phyloP scores from a whole-genome alignment of 768 basidiomycete genomes.

The Leccinum boreale region DNA sequence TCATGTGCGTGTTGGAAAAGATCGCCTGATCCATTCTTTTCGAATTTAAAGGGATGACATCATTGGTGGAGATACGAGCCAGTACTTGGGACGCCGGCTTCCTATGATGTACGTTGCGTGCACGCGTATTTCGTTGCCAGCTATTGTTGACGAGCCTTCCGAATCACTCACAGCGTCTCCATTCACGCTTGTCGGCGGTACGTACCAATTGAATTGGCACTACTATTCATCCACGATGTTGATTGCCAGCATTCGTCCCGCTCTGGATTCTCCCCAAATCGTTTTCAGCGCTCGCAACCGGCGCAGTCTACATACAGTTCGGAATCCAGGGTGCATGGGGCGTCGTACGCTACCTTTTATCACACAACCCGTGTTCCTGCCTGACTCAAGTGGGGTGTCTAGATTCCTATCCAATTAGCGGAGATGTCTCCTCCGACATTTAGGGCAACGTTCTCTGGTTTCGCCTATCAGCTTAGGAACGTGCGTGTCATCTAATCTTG shows the following conservation, averaged over 20 bases:
- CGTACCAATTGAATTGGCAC: not conserved
- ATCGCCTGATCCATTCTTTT: not conserved
- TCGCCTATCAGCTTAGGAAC: constrained; percentile 83
- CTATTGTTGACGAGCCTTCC: not conserved
- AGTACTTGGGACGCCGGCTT: constrained; percentile 79
- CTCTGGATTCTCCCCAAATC: constrained; percentile 78
- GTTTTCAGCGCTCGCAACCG: constrained; percentile 70
- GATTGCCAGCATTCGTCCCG: constrained; percentile 54
- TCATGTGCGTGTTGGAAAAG: constrained; percentile 5
- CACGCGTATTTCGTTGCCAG: not conserved
- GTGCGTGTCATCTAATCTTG: constrained; percentile 22
- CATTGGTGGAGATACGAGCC: constrained; percentile 68
- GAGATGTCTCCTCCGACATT: constrained; percentile 90
- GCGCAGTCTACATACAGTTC: constrained; percentile 83
- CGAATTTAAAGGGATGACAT: constrained; percentile 49
- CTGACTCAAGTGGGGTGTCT: not conserved
- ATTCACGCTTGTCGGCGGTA: constrained; percentile 27
- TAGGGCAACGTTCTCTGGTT: constrained; percentile 83
- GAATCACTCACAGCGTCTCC: constrained; percentile 13
- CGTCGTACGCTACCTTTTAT: constrained; percentile 47
- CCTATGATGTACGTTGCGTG: constrained; percentile 51
- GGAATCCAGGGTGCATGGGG: constrained; percentile 93
- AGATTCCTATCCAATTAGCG: constrained; percentile 73
- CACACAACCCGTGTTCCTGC: not conserved
- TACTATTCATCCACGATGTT: not conserved